Conservation (phyloP, 163 green algal genomes). For the Scenedesmus sp. region DNA sequence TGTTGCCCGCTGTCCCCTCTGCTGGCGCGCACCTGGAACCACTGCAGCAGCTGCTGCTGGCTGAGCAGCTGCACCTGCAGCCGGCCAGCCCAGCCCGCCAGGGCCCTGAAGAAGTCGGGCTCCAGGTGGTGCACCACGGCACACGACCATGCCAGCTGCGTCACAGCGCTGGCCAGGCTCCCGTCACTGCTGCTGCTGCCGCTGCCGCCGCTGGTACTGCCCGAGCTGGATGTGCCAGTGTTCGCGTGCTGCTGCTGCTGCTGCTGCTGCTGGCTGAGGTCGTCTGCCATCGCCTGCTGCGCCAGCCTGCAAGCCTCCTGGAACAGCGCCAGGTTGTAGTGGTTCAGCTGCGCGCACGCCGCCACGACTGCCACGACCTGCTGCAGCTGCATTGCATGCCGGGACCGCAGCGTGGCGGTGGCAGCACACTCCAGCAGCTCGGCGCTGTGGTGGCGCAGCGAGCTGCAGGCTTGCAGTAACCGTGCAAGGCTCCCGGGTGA, state of each 20-base stretch:
- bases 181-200: not conserved
- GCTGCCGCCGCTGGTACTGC: constrained; percentile 14
- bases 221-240: too few relatives aligned
- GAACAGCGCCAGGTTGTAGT: constrained; percentile 28
- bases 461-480: not conserved
- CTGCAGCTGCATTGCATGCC: not conserved
- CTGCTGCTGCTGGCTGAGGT: not conserved
- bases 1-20: too few relatives aligned
- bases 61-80: not conserved
- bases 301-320: constrained; percentile 3
- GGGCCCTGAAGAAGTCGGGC: not conserved
- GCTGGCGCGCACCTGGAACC: constrained; percentile 12
- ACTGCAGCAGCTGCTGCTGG: constrained; percentile 28
- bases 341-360: constrained; percentile 23
- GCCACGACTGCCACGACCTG: constrained; percentile 11
- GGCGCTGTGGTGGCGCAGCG: constrained; percentile 15
- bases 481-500: not conserved
- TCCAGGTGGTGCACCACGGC: constrained; percentile 23
- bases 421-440: constrained; percentile 31
- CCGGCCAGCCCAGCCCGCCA: not conserved
- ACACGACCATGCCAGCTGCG: constrained; percentile 36
- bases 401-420: not conserved
- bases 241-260: constrained; percentile 23
- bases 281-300: constrained; percentile 2
- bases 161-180: not conserved